These are phyloP conservation scores for Phlebiopsis gigantea DNA, from an alignment of 768 basidiomycete species.

Conservation along the genomic window DNA sequence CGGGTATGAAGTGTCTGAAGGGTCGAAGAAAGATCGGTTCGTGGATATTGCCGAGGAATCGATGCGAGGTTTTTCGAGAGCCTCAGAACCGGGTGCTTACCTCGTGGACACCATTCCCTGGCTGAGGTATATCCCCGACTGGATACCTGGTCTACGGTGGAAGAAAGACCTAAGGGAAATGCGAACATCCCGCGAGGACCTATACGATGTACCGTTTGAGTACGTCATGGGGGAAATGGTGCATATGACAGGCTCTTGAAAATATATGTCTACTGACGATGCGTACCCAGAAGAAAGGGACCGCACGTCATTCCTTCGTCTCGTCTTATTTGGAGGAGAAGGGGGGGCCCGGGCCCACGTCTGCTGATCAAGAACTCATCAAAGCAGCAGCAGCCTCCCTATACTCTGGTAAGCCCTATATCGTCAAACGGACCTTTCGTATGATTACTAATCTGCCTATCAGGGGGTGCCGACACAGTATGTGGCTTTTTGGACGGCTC, in stretches of 20 bases:
- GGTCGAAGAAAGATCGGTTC: conserved; percentile 12
- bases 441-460: not conserved
- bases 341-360: conserved; percentile 22
- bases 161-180: conserved; percentile 21
- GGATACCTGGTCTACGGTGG: conserved; percentile 32
- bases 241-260: not conserved
- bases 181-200: conserved; percentile 22
- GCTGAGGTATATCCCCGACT: conserved; percentile 31
- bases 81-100: conserved; percentile 30
- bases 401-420: conserved; percentile 19
- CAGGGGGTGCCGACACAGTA: conserved; percentile 27
- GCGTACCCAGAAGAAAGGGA: not conserved
- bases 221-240: conserved; percentile 47
- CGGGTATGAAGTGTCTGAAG: conserved; percentile 14
- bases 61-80: conserved; percentile 31
- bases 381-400: conserved; percentile 52
- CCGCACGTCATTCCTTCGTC: conserved; percentile 8
- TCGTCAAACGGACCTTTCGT: not conserved
- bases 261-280: not conserved
- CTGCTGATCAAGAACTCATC: conserved; percentile 45
- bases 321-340: conserved; percentile 3
- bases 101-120: conserved; percentile 16
- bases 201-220: conserved; percentile 41
- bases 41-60: conserved; percentile 31
- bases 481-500: too few species aligned